Evolutionary conservation across 192 early-diverging fungal genomes (phyloP).

Genomic region (Glomus cerebriforme): DNA sequence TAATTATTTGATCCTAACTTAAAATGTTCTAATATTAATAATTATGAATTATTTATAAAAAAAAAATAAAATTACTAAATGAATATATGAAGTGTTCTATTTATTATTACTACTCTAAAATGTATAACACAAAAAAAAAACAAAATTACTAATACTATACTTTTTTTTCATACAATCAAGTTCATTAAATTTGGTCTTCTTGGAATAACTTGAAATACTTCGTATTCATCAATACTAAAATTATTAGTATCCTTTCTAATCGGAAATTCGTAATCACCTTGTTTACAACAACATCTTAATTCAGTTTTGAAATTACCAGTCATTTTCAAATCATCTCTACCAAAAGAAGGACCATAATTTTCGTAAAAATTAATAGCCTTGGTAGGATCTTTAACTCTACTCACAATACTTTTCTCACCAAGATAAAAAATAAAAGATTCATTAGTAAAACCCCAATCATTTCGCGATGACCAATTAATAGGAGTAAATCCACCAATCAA

Average conservation of each 20-base stretch:
- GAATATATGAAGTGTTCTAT: no score
- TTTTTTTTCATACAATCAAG: neutral
- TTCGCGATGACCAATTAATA: neutral
- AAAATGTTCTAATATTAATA: no score
- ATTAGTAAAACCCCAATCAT: conserved; percentile 1
- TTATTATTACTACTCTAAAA: neutral
- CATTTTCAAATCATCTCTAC: conserved; percentile 16
- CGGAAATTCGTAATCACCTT: conserved; percentile 3
- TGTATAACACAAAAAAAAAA: neutral
- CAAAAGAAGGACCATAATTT: conserved; percentile 26
- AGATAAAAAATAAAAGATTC: conserved; percentile 27
- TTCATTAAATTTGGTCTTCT: neutral
- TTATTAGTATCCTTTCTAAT: conserved; percentile 2
- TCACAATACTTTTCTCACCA: neutral
- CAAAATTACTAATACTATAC: neutral
- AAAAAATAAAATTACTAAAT: no score
- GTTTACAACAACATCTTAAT: conserved; percentile 12
- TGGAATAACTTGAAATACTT: conserved; percentile 5
- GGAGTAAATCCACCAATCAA: conserved; percentile 14
- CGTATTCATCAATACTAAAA: conserved; percentile 22
- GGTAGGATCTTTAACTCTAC: neutral
- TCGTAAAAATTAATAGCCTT: neutral
- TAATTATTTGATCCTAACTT: no score
- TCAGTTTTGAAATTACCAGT: conserved; percentile 4
- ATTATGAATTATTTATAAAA: no score